Conservation (phyloP, 371 early-diverging fungal species). For the Dentiscutata heterogama region DNA sequence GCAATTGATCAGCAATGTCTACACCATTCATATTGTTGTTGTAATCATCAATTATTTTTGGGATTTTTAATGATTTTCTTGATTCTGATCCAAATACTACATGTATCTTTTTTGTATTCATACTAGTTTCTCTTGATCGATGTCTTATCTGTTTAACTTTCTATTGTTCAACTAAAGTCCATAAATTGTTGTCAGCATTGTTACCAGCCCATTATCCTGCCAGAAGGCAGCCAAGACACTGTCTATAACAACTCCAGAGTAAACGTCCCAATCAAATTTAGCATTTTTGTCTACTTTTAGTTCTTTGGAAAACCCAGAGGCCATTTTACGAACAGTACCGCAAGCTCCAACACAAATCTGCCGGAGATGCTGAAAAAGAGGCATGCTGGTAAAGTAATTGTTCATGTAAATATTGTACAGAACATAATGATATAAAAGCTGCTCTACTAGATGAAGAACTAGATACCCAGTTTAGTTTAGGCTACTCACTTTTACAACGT, state of each 20-base stretch:
- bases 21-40: conserved; percentile 49
- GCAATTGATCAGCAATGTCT: conserved; percentile 49
- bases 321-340: conserved; percentile 37
- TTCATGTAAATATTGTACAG: conserved; percentile 45
- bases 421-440: conserved; percentile 25
- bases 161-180: conserved; percentile 17
- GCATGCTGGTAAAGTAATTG: conserved; percentile 45
- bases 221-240: conserved; percentile 47
- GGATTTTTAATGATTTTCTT: conserved; percentile 42
- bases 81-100: conserved; percentile 35
- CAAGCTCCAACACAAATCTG: conserved; percentile 44
- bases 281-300: conserved; percentile 9
- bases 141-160: neutral
- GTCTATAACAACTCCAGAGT: conserved; percentile 10
- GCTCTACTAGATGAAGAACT: conserved; percentile 43
- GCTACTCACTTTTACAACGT: neutral
- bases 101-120: conserved; percentile 40
- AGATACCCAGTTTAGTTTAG: neutral
- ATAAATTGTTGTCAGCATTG: conserved; percentile 46
- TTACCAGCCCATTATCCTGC: conserved; percentile 49
- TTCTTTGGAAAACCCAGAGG: neutral
- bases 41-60: too few relatives aligned
- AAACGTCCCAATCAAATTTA: conserved; percentile 17
- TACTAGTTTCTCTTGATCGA: conserved; percentile 38
- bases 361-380: conserved; percentile 24